These are phyloP conservation scores for Solanum appendiculatum DNA, from an alignment of 257 asterid genomes.

Conservation along the genomic window DNA sequence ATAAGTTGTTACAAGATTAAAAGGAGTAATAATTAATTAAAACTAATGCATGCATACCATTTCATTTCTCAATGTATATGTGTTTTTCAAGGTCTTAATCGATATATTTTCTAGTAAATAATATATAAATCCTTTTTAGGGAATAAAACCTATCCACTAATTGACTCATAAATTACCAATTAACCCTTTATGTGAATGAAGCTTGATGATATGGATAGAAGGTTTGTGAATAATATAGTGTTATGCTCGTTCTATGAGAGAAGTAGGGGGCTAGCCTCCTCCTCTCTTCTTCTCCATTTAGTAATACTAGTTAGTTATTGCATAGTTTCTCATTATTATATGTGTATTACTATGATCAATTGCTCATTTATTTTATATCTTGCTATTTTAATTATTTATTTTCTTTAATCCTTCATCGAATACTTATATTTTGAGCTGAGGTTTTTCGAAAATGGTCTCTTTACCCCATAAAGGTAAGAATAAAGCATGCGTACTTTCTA, in stretches of 20 bases:
- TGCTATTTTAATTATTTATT: background rate
- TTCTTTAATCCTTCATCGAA: background rate
- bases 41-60: background rate
- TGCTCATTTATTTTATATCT: too few species aligned
- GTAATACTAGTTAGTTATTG: background rate
- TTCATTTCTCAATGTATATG: background rate
- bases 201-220: too few species aligned
- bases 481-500: too few species aligned
- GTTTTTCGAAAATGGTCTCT: too few species aligned
- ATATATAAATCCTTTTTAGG: background rate
- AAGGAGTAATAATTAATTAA: background rate
- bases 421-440: background rate
- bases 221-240: too few species aligned
- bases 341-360: too few species aligned
- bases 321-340: too few species aligned
- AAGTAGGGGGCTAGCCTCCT: too few species aligned
- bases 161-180: too few species aligned
- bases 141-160: background rate
- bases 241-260: too few species aligned
- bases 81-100: background rate
- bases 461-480: background rate
- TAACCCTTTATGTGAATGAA: too few species aligned
- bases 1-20: background rate
- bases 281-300: too few species aligned
- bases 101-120: background rate